Evolutionary conservation across 139 green algal species (phyloP).

Genomic region (Eudorina sp.): DNA sequence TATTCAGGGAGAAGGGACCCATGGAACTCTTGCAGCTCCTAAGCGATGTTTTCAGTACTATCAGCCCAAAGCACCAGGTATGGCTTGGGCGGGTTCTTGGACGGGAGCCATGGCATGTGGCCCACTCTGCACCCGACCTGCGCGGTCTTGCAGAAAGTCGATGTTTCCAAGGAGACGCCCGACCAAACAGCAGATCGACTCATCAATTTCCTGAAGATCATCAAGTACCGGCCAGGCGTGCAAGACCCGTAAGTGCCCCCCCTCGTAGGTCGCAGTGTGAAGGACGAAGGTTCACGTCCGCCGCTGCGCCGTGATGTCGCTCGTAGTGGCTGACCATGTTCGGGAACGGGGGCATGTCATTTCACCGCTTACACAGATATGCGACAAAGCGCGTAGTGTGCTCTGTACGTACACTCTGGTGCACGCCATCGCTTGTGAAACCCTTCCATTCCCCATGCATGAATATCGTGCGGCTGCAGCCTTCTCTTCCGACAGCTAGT

Average conservation of each 20-base stretch:
- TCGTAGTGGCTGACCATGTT: too few species aligned
- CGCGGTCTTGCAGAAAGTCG: constrained; percentile 53
- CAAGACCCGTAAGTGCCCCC: constrained; percentile 72
- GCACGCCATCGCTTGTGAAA: too few species aligned
- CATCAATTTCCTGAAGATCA: constrained; percentile 67
- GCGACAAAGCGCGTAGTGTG: too few species aligned
- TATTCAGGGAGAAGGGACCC: constrained; percentile 64
- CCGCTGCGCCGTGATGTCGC: too few species aligned
- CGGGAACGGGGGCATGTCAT: too few species aligned
- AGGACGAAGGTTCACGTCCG: too few species aligned
- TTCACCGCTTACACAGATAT: too few species aligned
- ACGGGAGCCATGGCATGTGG: neutral
- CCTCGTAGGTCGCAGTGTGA: too few species aligned
- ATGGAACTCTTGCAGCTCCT: constrained; percentile 71
- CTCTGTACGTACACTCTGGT: too few species aligned
- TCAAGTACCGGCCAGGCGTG: constrained; percentile 72
- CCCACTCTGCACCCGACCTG: neutral
- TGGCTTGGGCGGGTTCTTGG: neutral
- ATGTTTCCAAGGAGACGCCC: constrained; percentile 57
- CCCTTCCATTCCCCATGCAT: too few species aligned
- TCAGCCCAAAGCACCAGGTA: constrained; percentile 74
- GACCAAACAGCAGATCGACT: constrained; percentile 68
- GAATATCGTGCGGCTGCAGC: too few species aligned
- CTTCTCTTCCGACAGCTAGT: constrained; percentile 64
- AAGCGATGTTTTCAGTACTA: constrained; percentile 64